Conservation (phyloP, 441 rosid genomes). For the Eutrema salsugineum region DNA sequence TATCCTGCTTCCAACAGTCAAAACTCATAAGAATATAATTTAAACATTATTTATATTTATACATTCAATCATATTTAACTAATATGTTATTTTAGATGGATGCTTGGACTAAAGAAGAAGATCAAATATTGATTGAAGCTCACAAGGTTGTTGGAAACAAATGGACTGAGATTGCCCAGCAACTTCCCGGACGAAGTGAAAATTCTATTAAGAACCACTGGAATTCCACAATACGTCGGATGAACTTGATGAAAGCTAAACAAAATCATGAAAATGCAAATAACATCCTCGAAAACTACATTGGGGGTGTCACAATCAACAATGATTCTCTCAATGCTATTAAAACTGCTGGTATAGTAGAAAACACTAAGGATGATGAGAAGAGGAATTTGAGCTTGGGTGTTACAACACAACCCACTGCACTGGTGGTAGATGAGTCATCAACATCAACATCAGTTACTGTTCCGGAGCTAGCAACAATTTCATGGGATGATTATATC, state of each 20-base stretch:
- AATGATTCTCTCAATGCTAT: not conserved
- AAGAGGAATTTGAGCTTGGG: not conserved
- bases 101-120: conserved; percentile 71
- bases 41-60: no score
- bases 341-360: not conserved
- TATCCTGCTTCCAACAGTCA: no score
- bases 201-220: conserved; percentile 75
- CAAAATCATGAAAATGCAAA: not conserved
- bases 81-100: conserved; percentile 42
- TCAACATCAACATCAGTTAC: not conserved
- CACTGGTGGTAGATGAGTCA: not conserved
- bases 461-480: not conserved
- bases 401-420: not conserved
- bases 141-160: conserved; percentile 53
- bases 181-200: conserved; percentile 57
- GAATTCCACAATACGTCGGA: conserved; percentile 65
- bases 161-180: conserved; percentile 62
- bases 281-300: not conserved
- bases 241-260: conserved; percentile 40
- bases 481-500: not conserved
- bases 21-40: not conserved
- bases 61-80: not conserved
- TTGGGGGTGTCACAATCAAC: not conserved
- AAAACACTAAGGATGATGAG: not conserved
- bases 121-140: conserved; percentile 50